phyloP scores from a whole-genome alignment of 768 basidiomycete species.

The Strobilomyces echinocephalus region DNA sequence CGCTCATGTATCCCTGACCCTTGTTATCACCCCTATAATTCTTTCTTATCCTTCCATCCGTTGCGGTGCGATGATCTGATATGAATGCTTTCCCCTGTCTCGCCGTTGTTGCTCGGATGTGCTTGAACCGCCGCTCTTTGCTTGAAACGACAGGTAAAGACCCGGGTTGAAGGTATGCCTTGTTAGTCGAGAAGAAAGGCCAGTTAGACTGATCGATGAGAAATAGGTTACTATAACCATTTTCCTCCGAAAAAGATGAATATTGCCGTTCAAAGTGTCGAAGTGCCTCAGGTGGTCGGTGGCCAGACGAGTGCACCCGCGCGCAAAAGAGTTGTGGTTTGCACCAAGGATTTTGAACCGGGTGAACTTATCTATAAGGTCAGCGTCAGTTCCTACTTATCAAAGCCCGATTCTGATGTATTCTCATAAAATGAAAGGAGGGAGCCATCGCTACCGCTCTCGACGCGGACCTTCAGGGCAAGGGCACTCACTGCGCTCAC shows the following conservation, averaged over 20 bases:
- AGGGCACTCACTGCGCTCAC: slow-evolving; percentile 66
- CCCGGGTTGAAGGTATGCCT: slow-evolving; percentile 71
- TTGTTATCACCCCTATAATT: slow-evolving; percentile 15
- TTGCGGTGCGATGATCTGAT: slow-evolving; percentile 51
- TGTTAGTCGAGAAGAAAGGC: slow-evolving; percentile 5
- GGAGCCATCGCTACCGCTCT: slow-evolving; percentile 65
- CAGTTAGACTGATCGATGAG: slow-evolving; percentile 15
- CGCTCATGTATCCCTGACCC: slow-evolving; percentile 23
- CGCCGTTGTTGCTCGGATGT: slow-evolving; percentile 11
- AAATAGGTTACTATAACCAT: slow-evolving; percentile 65
- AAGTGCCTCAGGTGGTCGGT: slow-evolving; percentile 19
- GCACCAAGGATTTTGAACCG: slow-evolving; percentile 58
- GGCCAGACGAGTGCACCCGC: slow-evolving; percentile 18
- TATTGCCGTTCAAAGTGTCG: slow-evolving; percentile 50
- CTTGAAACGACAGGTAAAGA: slow-evolving; percentile 49
- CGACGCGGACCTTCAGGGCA: slow-evolving; percentile 64
- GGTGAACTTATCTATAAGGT: slow-evolving; percentile 81
- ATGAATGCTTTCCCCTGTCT: slow-evolving; percentile 40
- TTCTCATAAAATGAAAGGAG: slow-evolving; percentile 47
- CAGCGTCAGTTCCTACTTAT: slow-evolving; percentile 3
- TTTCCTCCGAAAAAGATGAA: slow-evolving; percentile 76
- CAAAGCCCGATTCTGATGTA: not conserved
- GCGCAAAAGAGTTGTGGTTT: slow-evolving; percentile 53
- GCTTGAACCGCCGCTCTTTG: slow-evolving; percentile 10
- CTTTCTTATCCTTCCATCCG: slow-evolving; percentile 18